phyloP scores from a whole-genome alignment of 306 rosid genomes.

The Cicer pinnatifidum region DNA sequence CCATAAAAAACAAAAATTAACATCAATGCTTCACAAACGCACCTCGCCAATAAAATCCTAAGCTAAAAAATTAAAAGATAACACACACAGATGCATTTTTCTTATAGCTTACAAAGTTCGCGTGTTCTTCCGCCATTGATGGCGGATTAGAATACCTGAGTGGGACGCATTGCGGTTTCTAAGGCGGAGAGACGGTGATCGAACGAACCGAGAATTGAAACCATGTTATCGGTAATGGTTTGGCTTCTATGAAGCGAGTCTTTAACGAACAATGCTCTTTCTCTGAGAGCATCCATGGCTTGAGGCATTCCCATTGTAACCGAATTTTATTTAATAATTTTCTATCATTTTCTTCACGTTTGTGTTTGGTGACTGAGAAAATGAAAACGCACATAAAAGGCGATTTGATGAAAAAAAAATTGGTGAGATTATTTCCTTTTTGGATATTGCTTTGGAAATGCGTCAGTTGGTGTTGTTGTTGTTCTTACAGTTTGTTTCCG shows the following conservation, averaged over 20 bases:
- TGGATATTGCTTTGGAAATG: slow-evolving; percentile 12
- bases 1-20: not conserved
- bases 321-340: not conserved
- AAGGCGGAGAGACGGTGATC: slow-evolving; percentile 95
- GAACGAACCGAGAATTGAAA: slow-evolving; percentile 90
- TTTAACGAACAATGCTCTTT: slow-evolving; percentile 63
- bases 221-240: slow-evolving; percentile 79
- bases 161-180: slow-evolving; percentile 96
- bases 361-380: slow-evolving; percentile 43
- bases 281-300: slow-evolving; percentile 65
- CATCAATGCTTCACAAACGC: not conserved
- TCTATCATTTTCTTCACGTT: slow-evolving; percentile 39
- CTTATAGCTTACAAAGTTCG: not conserved
- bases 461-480: slow-evolving; percentile 9
- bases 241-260: slow-evolving; percentile 85
- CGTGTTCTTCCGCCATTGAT: not conserved
- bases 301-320: slow-evolving; percentile 60
- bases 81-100: not conserved
- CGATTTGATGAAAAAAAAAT: slow-evolving; percentile 4
- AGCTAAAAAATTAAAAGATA: too few species aligned
- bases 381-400: not conserved
- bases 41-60: not conserved
- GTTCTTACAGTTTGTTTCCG: slow-evolving; percentile 41
- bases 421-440: not conserved
- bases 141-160: slow-evolving; percentile 63